These are phyloP conservation scores for Leishmania tarentolae DNA, from an alignment of 208 protist genomes.

Conservation along the genomic window DNA sequence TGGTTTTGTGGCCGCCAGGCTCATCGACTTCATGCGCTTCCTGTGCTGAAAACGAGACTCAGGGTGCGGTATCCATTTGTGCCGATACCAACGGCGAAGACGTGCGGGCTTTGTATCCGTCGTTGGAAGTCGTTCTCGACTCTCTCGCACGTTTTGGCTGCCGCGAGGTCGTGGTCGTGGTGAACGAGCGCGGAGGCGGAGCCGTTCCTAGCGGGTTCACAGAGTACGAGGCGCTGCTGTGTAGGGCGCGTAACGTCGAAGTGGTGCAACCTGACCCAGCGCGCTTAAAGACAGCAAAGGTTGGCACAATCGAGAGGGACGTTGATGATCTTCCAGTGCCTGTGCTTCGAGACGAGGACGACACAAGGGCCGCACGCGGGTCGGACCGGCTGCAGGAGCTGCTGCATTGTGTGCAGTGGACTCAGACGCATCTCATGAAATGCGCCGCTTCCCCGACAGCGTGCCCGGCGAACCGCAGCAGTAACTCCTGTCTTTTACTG, in stretches of 20 bases:
- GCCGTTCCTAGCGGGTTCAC: slow-evolving; percentile 27
- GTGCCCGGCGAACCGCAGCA: background rate
- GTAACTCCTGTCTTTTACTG: slow-evolving; percentile 30
- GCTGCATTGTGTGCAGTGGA: slow-evolving; percentile 53
- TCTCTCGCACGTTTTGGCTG: slow-evolving; percentile 11
- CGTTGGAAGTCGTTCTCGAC: slow-evolving; percentile 42
- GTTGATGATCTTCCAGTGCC: slow-evolving; percentile 2
- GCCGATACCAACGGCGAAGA: background rate
- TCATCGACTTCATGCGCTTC: background rate
- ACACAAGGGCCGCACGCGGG: slow-evolving; percentile 32
- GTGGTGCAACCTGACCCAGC: slow-evolving; percentile 19
- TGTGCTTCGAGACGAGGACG: slow-evolving; percentile 19
- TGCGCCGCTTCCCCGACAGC: slow-evolving; percentile 1
- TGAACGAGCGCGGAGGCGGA: background rate
- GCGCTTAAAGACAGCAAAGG: slow-evolving; percentile 1
- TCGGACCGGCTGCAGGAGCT: slow-evolving; percentile 55
- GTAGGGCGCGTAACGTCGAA: slow-evolving; percentile 42
- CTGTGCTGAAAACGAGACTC: background rate
- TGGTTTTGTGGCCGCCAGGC: slow-evolving; percentile 30
- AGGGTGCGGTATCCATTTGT: background rate
- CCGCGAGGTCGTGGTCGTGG: slow-evolving; percentile 22
- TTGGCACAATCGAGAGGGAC: background rate
- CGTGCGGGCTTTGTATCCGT: slow-evolving; percentile 16
- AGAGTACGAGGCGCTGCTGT: slow-evolving; percentile 34
- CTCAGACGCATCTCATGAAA: slow-evolving; percentile 5